phyloP scores from a whole-genome alignment of 441 rosid genomes.

The Macaranga tanarius region DNA sequence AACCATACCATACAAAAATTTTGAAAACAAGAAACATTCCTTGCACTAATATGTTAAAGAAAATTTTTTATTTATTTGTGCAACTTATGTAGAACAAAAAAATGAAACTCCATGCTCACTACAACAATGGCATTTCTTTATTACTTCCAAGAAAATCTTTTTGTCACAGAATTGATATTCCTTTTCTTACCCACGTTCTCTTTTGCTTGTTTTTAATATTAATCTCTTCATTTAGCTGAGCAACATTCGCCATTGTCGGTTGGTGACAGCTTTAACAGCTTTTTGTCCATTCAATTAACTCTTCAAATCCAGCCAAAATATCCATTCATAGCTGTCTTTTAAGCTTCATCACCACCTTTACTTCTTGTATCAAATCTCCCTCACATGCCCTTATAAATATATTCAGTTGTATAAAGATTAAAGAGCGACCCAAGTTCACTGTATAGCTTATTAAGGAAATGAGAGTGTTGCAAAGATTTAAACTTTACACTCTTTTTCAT shows the following conservation, averaged over 20 bases:
- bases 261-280: conserved; percentile 29
- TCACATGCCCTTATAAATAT: conserved; percentile 5
- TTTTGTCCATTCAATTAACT: conserved; percentile 32
- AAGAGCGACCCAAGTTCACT: conserved; percentile 9
- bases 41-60: neutral
- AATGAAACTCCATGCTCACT: neutral
- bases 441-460: neutral
- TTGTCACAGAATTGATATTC: conserved; percentile 7
- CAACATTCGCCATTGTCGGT: conserved; percentile 40
- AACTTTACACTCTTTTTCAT: neutral
- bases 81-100: conserved; percentile 2
- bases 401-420: neutral
- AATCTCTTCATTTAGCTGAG: conserved; percentile 14
- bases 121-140: conserved; percentile 1
- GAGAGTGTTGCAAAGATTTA: neutral
- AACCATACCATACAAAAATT: too few species aligned
- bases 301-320: conserved; percentile 33
- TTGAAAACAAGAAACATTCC: neutral
- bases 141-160: conserved; percentile 3
- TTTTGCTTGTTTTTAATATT: neutral
- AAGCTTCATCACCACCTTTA: neutral
- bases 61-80: neutral
- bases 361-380: neutral
- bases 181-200: conserved; percentile 19
- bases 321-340: conserved; percentile 25